A percentile compares a stretch with the other conserved stretches of the same genome.
Evolutionary conservation across 352 stramenopile genomes (phyloP).

Genomic region (Globisporangium iwayamae): DNA sequence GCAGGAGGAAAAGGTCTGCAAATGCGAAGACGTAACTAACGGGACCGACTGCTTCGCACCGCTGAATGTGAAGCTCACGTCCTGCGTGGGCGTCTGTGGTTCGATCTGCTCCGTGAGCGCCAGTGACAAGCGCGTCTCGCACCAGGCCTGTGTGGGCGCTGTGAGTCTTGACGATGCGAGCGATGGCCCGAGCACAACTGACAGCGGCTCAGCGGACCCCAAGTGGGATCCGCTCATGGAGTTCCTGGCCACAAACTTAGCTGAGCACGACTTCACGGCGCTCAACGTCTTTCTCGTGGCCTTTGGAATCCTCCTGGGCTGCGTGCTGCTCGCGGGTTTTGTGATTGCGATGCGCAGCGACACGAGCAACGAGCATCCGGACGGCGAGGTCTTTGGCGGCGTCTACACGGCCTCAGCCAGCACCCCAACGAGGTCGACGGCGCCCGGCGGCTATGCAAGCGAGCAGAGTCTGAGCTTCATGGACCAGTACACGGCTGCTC

Average conservation of each 20-base stretch:
- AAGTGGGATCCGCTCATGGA: slow-evolving; percentile 40
- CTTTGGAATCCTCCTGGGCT: slow-evolving; percentile 38
- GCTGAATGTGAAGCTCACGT: slow-evolving; percentile 42
- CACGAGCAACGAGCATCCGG: slow-evolving; percentile 10
- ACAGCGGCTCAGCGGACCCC: slow-evolving; percentile 4
- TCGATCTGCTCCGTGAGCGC: slow-evolving; percentile 43
- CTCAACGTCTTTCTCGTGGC: slow-evolving; percentile 59
- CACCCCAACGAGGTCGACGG: too few species aligned
- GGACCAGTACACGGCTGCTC: slow-evolving; percentile 23
- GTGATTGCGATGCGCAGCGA: slow-evolving; percentile 33
- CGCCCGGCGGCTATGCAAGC: not conserved
- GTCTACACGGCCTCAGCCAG: not conserved
- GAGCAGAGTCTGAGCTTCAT: slow-evolving; percentile 27
- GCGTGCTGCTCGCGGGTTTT: slow-evolving; percentile 39
- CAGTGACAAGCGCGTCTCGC: slow-evolving; percentile 35
- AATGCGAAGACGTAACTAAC: slow-evolving; percentile 24
- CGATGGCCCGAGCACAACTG: slow-evolving; percentile 5
- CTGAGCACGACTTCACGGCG: slow-evolving; percentile 30
- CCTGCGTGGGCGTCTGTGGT: slow-evolving; percentile 58
- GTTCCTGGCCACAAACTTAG: slow-evolving; percentile 40
- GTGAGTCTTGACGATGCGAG: slow-evolving; percentile 14
- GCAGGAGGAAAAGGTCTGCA: slow-evolving; percentile 49
- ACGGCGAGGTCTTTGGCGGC: not conserved
- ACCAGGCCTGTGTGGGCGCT: slow-evolving; percentile 33
- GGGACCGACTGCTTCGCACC: slow-evolving; percentile 44